These are phyloP conservation scores for Diaporthe vaccinii DNA, from an alignment of 2,329 filamentous ascomycete species.

Conservation along the genomic window DNA sequence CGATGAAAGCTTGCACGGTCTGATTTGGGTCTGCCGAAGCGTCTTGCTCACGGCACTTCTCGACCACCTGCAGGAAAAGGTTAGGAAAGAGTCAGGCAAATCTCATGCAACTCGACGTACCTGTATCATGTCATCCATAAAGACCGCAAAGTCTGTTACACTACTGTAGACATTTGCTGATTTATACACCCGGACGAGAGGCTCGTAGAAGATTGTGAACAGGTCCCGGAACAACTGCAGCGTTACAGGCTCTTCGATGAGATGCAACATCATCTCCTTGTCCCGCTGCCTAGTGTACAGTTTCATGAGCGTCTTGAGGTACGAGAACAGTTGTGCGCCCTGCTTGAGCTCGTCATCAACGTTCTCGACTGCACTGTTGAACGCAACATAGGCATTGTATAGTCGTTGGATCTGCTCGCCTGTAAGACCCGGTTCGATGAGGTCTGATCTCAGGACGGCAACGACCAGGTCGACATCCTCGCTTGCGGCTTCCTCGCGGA, in stretches of 20 bases:
- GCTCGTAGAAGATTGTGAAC: slow-evolving; percentile 99
- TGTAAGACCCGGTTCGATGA: slow-evolving; percentile 78
- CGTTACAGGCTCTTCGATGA: slow-evolving; percentile 97
- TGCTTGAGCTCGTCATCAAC: slow-evolving; percentile 89
- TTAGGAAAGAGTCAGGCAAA: neutral
- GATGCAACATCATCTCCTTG: slow-evolving; percentile 95
- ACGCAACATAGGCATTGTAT: slow-evolving; percentile 96
- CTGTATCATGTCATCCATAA: slow-evolving; percentile 92
- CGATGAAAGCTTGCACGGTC: slow-evolving; percentile 98
- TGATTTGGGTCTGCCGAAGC: slow-evolving; percentile 96
- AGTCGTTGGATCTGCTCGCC: slow-evolving; percentile 84
- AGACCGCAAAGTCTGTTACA: slow-evolving; percentile 94
- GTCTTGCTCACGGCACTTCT: slow-evolving; percentile 78
- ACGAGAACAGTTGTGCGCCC: slow-evolving; percentile 91
- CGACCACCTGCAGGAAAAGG: slow-evolving; percentile 64
- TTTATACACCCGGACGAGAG: slow-evolving; percentile 96
- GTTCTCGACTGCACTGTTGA: slow-evolving; percentile 94
- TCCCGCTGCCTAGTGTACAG: slow-evolving; percentile 91
- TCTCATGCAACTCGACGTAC: slow-evolving; percentile 57
- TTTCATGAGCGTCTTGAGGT: slow-evolving; percentile 95
- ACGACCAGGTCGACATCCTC: slow-evolving; percentile 90
- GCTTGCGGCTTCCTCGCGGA: slow-evolving; percentile 78
- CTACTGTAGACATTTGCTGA: slow-evolving; percentile 98
- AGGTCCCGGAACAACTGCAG: slow-evolving; percentile 95
- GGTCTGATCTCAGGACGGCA: slow-evolving; percentile 83